Evolutionary conservation across 805 yeast species (phyloP).

Genomic region (Danielia reshetovae): DNA sequence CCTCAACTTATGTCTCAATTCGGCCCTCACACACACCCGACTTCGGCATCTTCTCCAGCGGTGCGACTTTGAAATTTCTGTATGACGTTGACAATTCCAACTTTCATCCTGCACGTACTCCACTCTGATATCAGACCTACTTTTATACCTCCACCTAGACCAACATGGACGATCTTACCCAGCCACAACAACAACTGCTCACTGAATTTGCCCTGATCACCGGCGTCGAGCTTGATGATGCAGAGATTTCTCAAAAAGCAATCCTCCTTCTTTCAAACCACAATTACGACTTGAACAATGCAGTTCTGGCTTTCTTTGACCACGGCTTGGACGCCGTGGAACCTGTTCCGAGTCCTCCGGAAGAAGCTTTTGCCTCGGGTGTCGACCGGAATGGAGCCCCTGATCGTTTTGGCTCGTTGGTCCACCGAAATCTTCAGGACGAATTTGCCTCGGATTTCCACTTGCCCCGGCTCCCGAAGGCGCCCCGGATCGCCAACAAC

Average conservation of each 20-base stretch:
- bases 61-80: too few relatives aligned
- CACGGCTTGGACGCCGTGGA: slow-evolving; percentile 29
- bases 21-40: too few relatives aligned
- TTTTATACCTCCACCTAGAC: not conserved
- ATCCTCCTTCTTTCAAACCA: slow-evolving; percentile 12
- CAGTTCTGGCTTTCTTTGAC: slow-evolving; percentile 61
- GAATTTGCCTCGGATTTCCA: slow-evolving; percentile 24
- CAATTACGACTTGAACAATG: slow-evolving; percentile 57
- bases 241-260: slow-evolving; percentile 9
- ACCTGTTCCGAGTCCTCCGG: slow-evolving; percentile 6
- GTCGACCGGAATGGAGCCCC: slow-evolving; percentile 10
- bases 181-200: slow-evolving; percentile 9
- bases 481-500: slow-evolving; percentile 34
- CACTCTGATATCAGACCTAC: too few relatives aligned
- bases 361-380: slow-evolving; percentile 7
- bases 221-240: slow-evolving; percentile 11
- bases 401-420: not conserved
- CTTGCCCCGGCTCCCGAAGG: slow-evolving; percentile 38
- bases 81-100: too few relatives aligned
- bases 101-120: too few relatives aligned
- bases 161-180: slow-evolving; percentile 9
- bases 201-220: slow-evolving; percentile 14
- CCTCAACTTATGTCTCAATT: too few relatives aligned
- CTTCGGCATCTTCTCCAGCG: too few relatives aligned
- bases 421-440: slow-evolving; percentile 22